Percentiles rank a stretch among this genome's conserved stretches.
These are phyloP conservation scores for Trichophyton mentagrophytes DNA, from an alignment of 2,329 filamentous ascomycete genomes.

Conservation along the genomic window DNA sequence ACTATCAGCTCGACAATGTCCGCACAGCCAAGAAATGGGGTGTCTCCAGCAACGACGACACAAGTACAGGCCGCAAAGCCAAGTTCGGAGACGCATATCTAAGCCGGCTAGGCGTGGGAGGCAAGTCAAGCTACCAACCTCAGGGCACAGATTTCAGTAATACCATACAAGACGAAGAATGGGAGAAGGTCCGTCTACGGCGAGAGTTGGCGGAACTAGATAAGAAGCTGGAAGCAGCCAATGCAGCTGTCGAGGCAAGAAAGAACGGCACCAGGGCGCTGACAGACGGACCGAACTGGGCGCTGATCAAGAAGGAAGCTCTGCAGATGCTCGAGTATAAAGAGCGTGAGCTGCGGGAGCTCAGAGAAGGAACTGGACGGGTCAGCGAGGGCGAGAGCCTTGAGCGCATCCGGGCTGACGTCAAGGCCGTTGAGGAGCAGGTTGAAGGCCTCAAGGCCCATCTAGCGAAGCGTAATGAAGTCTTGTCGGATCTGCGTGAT, in stretches of 20 bases:
- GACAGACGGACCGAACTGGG: constrained; percentile 65
- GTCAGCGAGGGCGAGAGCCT: constrained; percentile 56
- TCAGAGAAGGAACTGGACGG: constrained; percentile 46
- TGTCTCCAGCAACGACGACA: constrained; percentile 48
- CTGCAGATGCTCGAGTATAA: constrained; percentile 95
- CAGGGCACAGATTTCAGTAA: constrained; percentile 81
- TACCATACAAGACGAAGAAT: constrained; percentile 77
- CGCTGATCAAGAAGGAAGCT: constrained; percentile 83
- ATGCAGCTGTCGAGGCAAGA: constrained; percentile 55
- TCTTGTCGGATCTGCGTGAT: constrained; percentile 60
- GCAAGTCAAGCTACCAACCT: constrained; percentile 64
- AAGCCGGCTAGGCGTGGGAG: constrained; percentile 65
- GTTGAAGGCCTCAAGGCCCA: constrained; percentile 81
- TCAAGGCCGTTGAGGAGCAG: constrained; percentile 84
- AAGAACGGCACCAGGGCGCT: constrained; percentile 32
- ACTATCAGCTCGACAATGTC: constrained; percentile 80
- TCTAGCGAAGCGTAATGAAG: constrained; percentile 60
- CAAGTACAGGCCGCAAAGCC: constrained; percentile 76
- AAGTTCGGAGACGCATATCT: constrained; percentile 98
- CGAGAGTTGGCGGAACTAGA: constrained; percentile 85
- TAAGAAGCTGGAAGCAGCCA: constrained; percentile 70
- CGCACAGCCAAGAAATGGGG: constrained; percentile 64
- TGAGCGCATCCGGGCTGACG: constrained; percentile 69
- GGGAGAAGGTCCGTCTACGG: constrained; percentile 92
- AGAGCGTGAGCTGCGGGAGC: constrained; percentile 59